These are phyloP conservation scores for Gossypium davidsonii DNA, from an alignment of 441 rosid genomes.

Conservation along the genomic window DNA sequence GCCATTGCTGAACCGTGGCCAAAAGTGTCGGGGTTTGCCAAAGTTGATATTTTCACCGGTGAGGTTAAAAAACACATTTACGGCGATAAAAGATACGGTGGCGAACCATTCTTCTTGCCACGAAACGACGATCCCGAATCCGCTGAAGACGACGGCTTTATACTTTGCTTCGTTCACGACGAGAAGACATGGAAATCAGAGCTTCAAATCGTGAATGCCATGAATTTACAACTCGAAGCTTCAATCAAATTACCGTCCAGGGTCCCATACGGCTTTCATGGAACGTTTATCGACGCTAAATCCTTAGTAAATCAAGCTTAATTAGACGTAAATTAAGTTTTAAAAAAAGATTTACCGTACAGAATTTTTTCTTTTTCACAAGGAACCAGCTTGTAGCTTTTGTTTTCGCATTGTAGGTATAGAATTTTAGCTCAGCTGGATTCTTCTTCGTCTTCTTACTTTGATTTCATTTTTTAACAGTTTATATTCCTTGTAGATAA, in stretches of 20 bases:
- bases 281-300: slow-evolving; percentile 55
- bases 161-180: slow-evolving; percentile 60
- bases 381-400: slow-evolving; percentile 15
- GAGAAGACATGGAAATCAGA: slow-evolving; percentile 60
- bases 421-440: slow-evolving; percentile 17
- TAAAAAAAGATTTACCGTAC: background rate
- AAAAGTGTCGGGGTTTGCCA: slow-evolving; percentile 65
- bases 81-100: slow-evolving; percentile 51
- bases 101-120: slow-evolving; percentile 66
- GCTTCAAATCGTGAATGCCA: slow-evolving; percentile 59
- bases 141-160: slow-evolving; percentile 58
- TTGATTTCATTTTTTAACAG: background rate
- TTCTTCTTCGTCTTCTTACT: background rate
- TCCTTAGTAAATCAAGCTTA: slow-evolving; percentile 42
- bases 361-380: background rate
- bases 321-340: background rate
- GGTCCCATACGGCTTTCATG: slow-evolving; percentile 79
- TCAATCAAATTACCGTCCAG: slow-evolving; percentile 58
- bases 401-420: background rate
- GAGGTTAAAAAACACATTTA: slow-evolving; percentile 43
- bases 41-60: slow-evolving; percentile 59
- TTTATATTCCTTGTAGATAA: background rate
- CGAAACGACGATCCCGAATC: slow-evolving; percentile 21
- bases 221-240: slow-evolving; percentile 46
- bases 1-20: slow-evolving; percentile 88